Base-by-base conservation (phyloP, 73 alveolate species). In the Symbiodinium pilosum region DNA sequence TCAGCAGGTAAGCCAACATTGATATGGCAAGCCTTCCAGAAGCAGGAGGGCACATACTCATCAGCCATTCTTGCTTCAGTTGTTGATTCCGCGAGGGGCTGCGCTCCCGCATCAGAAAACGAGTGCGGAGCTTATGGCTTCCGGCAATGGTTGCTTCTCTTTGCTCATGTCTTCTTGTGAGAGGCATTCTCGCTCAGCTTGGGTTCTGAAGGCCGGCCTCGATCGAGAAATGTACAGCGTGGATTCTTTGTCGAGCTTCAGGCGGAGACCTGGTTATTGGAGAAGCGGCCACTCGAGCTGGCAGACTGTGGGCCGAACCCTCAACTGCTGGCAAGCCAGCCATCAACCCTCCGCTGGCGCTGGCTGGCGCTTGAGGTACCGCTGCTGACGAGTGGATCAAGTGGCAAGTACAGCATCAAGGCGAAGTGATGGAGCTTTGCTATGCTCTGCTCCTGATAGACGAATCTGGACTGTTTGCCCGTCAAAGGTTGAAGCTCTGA, bases 361-460 rank as follows among this genome's bases (percentile, higher is more conserved):
- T n/a, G n/a, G n/a, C n/a, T n/a, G n/a, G n/a, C n/a, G 20, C 32
- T 44, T 18, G 38, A 91, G 97, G 97, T 71, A 21, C 97, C 97
- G 18, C 34, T 91, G 68, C 87, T 42, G 36, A 71, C 71, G n/a
- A 91, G 89, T 32, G 77, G 81, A 24, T 30, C 87, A 16, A 83
- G 52, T 38, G 97, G 97, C 89, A 91, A 91, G 59, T 91, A 91
- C 39, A 47, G 97, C 73, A 47, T 91, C 97, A 68, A 91, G 97
- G 97, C 30, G 21, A 38, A 56, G 94, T 44, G n/a, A n/a, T 26
- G 4, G 16, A 40, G 40, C 43, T 83, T 18, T 41, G 54, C 5
- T 7, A 28, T n/a, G 18, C 28, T 34, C 11, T 69, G 84, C 34
- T 2, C 84, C 32, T 30, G 34, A 34, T 69, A n/a, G n/a, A n/a